Percentiles rank a stretch among this genome's conserved stretches.
Conservation (phyloP, 495 filamentous ascomycete species). For the Letharia lupina region DNA sequence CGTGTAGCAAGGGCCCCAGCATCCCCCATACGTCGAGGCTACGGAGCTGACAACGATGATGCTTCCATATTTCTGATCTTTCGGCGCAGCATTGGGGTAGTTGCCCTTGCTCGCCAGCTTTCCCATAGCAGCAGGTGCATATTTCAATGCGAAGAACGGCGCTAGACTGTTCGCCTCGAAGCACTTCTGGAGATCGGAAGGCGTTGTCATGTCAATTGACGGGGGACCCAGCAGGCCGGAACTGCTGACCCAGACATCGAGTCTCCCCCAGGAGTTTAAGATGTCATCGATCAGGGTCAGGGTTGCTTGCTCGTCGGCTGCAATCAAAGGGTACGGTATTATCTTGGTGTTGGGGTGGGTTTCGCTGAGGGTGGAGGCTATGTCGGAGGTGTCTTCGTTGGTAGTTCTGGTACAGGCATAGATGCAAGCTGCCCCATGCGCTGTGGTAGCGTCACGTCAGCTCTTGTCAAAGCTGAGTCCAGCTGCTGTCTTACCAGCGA, state of each 20-base stretch:
- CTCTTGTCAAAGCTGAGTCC: neutral
- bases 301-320: constrained; percentile 50
- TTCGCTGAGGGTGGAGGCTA: constrained; percentile 33
- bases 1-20: constrained; percentile 51
- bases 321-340: constrained; percentile 49
- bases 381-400: constrained; percentile 24
- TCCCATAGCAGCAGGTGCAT: constrained; percentile 53
- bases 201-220: constrained; percentile 46
- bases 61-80: constrained; percentile 48
- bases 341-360: constrained; percentile 45
- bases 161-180: constrained; percentile 51
- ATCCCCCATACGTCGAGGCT: constrained; percentile 49
- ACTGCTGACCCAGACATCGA: constrained; percentile 52
- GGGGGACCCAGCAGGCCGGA: constrained; percentile 49
- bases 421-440: constrained; percentile 55
- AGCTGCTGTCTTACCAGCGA: constrained; percentile 39
- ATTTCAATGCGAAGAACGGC: constrained; percentile 55
- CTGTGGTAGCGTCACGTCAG: constrained; percentile 27
- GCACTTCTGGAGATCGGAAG: constrained; percentile 43
- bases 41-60: constrained; percentile 50
- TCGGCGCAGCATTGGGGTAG: constrained; percentile 53
- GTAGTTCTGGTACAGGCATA: constrained; percentile 39
- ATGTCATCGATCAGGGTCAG: constrained; percentile 53
- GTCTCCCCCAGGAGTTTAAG: constrained; percentile 48
- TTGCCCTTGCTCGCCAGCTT: constrained; percentile 43